Conservation (phyloP, 495 filamentous ascomycete genomes). For the Penicillium riverlandense region DNA sequence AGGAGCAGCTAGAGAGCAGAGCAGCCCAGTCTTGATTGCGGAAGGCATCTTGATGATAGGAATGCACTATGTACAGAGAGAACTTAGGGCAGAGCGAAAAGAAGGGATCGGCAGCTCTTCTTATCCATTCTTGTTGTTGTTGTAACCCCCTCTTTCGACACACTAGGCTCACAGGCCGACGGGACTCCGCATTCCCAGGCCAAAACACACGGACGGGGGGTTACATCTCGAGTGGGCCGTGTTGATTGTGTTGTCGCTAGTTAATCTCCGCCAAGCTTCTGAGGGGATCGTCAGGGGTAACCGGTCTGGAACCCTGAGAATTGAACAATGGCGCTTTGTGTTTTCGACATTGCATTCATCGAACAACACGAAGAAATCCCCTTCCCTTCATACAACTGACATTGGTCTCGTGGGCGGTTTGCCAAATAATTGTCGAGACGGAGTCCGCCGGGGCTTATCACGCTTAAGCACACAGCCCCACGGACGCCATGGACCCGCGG, state of each 20-base stretch:
- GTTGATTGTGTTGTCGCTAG: neutral
- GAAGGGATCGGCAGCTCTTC: slow-evolving; percentile 10
- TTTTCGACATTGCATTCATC: neutral
- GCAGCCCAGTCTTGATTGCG: slow-evolving; percentile 10
- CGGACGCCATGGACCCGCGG: too few species aligned
- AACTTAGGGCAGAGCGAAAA: neutral
- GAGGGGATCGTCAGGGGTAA: too few species aligned
- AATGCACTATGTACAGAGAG: neutral
- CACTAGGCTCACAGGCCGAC: neutral
- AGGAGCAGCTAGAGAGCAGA: slow-evolving; percentile 12
- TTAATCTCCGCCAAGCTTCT: too few species aligned
- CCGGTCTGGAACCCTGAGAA: too few species aligned
- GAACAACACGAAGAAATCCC: neutral
- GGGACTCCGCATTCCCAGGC: slow-evolving; percentile 5
- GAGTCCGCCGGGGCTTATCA: slow-evolving; percentile 8
- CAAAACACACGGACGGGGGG: neutral
- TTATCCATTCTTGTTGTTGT: slow-evolving; percentile 2
- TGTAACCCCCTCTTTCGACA: neutral
- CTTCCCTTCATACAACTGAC: neutral
- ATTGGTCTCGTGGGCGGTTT: neutral
- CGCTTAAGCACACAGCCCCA: too few species aligned
- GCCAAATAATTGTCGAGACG: neutral
- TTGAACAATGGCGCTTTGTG: too few species aligned
- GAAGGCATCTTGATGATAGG: slow-evolving; percentile 6
- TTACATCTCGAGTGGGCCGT: slow-evolving; percentile 9